Percentiles rank a stretch among this genome's conserved stretches.
These are phyloP conservation scores for Pichia inconspicua DNA, from an alignment of 1,139 yeast genomes.

Conservation along the genomic window DNA sequence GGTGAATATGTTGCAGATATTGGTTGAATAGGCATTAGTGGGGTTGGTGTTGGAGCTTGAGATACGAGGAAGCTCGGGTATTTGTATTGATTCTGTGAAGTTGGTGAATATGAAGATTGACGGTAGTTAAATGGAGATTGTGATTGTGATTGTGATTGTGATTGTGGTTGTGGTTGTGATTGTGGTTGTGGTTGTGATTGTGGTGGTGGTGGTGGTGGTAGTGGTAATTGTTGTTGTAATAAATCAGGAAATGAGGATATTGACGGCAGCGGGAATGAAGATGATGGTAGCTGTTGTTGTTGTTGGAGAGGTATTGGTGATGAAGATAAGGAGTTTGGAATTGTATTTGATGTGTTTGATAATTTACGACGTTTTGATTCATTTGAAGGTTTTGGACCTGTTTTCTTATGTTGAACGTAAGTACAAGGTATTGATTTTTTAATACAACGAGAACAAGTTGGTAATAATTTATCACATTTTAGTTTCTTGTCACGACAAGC, in stretches of 20 bases:
- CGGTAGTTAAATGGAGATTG: background rate
- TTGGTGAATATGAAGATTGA: background rate
- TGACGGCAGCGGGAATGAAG: background rate
- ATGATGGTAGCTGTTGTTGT: background rate
- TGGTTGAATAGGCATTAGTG: background rate
- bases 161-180: background rate
- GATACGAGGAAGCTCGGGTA: too few species aligned
- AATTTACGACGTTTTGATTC: background rate
- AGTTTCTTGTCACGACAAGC: conserved; percentile 24
- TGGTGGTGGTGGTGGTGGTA: background rate
- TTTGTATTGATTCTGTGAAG: background rate
- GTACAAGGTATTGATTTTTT: conserved; percentile 17
- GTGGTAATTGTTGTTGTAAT: background rate
- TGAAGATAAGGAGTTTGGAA: background rate
- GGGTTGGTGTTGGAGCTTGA: background rate
- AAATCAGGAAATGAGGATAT: background rate
- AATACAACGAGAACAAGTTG: conserved; percentile 22
- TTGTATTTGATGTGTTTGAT: background rate
- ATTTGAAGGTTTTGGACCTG: conserved; percentile 25
- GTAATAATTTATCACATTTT: conserved; percentile 24
- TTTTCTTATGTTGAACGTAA: conserved; percentile 23
- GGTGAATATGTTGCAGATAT: background rate
- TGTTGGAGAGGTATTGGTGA: background rate
- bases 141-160: too few species aligned
- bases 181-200: too few species aligned